Conservation (phyloP, 1,139 yeast genomes). For the Nakaseomyces sp. region DNA sequence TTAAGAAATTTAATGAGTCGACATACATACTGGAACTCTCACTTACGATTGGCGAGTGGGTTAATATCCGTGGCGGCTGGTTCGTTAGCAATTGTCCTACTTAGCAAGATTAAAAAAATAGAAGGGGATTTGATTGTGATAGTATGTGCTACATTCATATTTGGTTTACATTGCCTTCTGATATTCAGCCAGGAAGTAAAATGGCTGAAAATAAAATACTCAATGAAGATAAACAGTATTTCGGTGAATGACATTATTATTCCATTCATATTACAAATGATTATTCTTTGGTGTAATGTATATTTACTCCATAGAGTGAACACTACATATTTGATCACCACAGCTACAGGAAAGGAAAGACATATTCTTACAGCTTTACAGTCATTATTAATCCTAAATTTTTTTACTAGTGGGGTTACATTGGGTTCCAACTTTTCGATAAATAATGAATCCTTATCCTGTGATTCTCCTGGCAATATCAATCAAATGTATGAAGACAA, state of each 20-base stretch:
- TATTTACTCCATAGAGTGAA: conserved; percentile 17
- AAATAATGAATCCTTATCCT: not conserved
- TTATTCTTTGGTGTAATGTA: conserved; percentile 19
- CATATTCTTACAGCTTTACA: conserved; percentile 16
- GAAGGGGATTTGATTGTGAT: conserved; percentile 21
- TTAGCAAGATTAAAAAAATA: conserved; percentile 14
- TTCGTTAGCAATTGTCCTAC: conserved; percentile 18
- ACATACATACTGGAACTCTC: not conserved
- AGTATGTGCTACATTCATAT: conserved; percentile 14
- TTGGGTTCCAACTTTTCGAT: conserved; percentile 12
- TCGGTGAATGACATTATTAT: not conserved
- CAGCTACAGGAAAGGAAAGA: not conserved
- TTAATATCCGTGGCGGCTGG: conserved; percentile 19
- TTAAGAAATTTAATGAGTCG: not conserved
- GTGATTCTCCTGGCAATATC: not conserved
- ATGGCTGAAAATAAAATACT: not conserved
- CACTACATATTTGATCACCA: conserved; percentile 5
- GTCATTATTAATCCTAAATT: conserved; percentile 15
- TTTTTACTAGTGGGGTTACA: conserved; percentile 18
- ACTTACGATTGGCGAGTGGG: conserved; percentile 8
- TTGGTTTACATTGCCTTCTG: conserved; percentile 7
- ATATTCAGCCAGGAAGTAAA: not conserved
- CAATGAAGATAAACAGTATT: not conserved
- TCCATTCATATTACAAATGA: conserved; percentile 11
- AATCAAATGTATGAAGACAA: conserved; percentile 6